Evolutionary conservation across 371 early-diverging fungal genomes (phyloP).

Genomic region (Mucor circinelloides): DNA sequence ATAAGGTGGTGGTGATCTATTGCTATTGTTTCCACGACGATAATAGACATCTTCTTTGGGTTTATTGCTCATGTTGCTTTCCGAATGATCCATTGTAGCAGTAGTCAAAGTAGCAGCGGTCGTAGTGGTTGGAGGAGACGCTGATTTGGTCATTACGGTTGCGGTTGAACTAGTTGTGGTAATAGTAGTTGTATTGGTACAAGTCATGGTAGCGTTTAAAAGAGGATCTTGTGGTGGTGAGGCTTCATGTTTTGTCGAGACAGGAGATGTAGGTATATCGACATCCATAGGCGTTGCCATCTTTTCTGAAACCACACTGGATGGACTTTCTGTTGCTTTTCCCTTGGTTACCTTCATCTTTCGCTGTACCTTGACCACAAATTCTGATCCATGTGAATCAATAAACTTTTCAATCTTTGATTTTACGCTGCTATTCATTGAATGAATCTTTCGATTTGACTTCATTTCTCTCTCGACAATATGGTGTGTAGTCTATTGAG

Average conservation of each 20-base stretch:
- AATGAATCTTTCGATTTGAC: constrained; percentile 37
- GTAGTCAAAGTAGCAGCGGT: neutral
- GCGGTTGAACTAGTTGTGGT: too few species aligned
- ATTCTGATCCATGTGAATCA: constrained; percentile 44
- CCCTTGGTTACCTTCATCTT: neutral
- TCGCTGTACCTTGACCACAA: constrained; percentile 8
- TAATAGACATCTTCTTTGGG: constrained; percentile 6
- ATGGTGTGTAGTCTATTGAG: constrained; percentile 49
- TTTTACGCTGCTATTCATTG: constrained; percentile 31
- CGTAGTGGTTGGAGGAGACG: too few species aligned
- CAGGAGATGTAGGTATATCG: neutral
- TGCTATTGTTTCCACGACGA: neutral
- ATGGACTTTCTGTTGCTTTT: constrained; percentile 11
- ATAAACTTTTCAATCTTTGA: constrained; percentile 52
- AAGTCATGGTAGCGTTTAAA: too few species aligned
- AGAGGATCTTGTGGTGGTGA: neutral
- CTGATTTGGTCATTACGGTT: too few species aligned
- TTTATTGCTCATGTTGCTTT: neutral
- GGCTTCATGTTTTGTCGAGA: neutral
- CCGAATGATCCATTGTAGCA: neutral
- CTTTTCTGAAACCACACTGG: constrained; percentile 19
- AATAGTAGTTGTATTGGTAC: too few species aligned
- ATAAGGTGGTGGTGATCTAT: neutral
- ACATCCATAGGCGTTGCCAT: neutral
- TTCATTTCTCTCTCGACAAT: constrained; percentile 47